These are phyloP conservation scores for Xylaria flabelliformis DNA, from an alignment of 495 filamentous ascomycete genomes.

Conservation along the genomic window DNA sequence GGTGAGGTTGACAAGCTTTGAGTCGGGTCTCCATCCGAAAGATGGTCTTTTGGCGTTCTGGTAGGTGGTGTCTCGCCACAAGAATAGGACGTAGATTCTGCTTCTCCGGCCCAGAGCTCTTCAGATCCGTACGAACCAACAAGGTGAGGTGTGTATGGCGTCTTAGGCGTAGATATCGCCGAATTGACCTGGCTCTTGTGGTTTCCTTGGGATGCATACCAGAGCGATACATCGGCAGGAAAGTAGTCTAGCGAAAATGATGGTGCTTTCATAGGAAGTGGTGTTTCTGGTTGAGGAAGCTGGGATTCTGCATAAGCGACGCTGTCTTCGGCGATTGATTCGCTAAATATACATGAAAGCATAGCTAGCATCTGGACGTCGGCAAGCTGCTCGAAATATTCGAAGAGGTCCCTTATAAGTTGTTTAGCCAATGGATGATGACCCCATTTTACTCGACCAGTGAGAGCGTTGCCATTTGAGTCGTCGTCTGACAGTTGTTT, in stretches of 20 bases:
- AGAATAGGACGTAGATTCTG: conserved; percentile 60
- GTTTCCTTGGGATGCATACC: conserved; percentile 43
- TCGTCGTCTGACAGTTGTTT: conserved; percentile 10
- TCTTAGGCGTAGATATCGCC: conserved; percentile 64
- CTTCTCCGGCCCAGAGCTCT: conserved; percentile 57
- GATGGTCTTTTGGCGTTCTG: conserved; percentile 42
- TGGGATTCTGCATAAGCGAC: conserved; percentile 54
- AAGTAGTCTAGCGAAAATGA: conserved; percentile 74
- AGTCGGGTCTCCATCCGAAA: conserved; percentile 47
- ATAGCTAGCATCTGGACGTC: conserved; percentile 96
- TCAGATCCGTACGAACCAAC: conserved; percentile 67
- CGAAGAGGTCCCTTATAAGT: conserved; percentile 73
- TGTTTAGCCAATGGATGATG: conserved; percentile 79
- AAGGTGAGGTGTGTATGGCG: conserved; percentile 61
- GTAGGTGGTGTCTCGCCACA: conserved; percentile 73
- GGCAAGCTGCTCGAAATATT: conserved; percentile 77
- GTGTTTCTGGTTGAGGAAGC: conserved; percentile 58
- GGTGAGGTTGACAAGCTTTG: conserved; percentile 77
- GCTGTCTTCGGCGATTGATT: conserved; percentile 60
- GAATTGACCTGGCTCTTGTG: conserved; percentile 55
- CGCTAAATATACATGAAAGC: conserved; percentile 86
- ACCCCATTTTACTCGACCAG: conserved; percentile 82
- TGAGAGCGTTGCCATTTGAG: conserved; percentile 39
- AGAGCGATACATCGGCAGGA: conserved; percentile 64
- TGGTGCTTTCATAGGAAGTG: conserved; percentile 68